Evolutionary conservation across 495 filamentous ascomycete species (phyloP).

Genomic region (Xylaria bambusicola): DNA sequence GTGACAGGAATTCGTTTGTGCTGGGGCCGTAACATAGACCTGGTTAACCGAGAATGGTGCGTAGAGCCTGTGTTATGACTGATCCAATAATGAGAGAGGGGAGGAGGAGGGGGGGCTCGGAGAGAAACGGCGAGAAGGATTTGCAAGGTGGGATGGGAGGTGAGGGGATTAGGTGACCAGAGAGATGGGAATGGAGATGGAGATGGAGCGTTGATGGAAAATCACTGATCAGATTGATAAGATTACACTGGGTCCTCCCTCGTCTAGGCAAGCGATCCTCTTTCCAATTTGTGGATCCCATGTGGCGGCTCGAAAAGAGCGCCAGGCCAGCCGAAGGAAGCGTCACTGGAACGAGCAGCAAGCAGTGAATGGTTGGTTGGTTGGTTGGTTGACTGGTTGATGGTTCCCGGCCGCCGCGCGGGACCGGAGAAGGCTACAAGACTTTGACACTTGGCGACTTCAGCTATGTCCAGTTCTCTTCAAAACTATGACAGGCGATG

Average conservation of each 20-base stretch:
- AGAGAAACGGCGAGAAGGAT: neutral
- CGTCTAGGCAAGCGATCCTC: neutral
- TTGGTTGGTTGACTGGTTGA: too few species aligned
- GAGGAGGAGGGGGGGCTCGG: neutral
- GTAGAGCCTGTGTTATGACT: neutral
- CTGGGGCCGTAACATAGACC: neutral
- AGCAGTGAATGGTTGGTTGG: too few species aligned
- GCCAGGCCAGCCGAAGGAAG: too few species aligned
- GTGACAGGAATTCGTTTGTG: neutral
- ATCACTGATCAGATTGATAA: slow-evolving; percentile 46
- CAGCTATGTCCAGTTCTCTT: too few species aligned
- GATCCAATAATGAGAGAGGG: too few species aligned
- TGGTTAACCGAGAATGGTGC: neutral
- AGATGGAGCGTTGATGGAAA: slow-evolving; percentile 20
- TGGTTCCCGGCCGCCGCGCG: too few species aligned
- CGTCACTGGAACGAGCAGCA: too few species aligned
- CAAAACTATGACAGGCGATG: too few species aligned
- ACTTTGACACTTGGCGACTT: too few species aligned
- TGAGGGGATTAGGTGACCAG: slow-evolving; percentile 17
- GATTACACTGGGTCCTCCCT: slow-evolving; percentile 26
- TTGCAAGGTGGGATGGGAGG: neutral
- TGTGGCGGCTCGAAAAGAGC: too few species aligned
- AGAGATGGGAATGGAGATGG: slow-evolving; percentile 11
- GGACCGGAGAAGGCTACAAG: too few species aligned
- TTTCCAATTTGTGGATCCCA: neutral